Evolutionary conservation across 2,329 filamentous ascomycete species (phyloP).

Genomic region (Scedosporium minutisporum): DNA sequence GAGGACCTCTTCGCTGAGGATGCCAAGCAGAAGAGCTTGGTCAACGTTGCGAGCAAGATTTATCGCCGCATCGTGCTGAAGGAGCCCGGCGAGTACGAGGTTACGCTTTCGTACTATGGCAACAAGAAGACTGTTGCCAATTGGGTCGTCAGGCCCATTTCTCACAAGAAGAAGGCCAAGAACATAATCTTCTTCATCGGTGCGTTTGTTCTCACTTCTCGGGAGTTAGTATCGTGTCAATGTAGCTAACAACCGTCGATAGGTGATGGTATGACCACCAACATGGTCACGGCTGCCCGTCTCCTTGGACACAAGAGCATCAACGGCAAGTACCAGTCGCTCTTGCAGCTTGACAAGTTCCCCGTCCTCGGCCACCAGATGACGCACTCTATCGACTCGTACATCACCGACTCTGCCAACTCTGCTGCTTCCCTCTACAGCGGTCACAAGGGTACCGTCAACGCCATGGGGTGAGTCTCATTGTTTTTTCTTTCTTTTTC

Average conservation of each 20-base stretch:
- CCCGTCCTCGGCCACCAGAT: conserved; percentile 82
- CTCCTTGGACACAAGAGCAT: conserved; percentile 72
- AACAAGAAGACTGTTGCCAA: conserved; percentile 61
- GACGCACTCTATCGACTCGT: conserved; percentile 76
- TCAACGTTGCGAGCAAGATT: conserved; percentile 71
- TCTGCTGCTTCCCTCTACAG: conserved; percentile 73
- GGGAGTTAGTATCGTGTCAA: conserved; percentile 12
- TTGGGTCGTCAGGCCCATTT: conserved; percentile 67
- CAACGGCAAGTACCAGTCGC: conserved; percentile 74
- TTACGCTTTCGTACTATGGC: conserved; percentile 66
- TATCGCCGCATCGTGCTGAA: conserved; percentile 68
- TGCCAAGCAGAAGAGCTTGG: conserved; percentile 56
- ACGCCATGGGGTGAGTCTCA: conserved; percentile 55
- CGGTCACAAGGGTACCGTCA: conserved; percentile 76
- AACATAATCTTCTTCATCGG: conserved; percentile 82
- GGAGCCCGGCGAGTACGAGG: conserved; percentile 70
- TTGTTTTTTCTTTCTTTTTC: background rate
- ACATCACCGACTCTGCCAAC: conserved; percentile 82
- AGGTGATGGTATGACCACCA: conserved; percentile 57
- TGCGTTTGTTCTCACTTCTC: conserved; percentile 5
- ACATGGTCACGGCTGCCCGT: conserved; percentile 71
- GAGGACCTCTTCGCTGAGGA: conserved; percentile 76
- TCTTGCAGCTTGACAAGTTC: conserved; percentile 71
- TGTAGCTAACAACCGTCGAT: background rate
- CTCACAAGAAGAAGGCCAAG: conserved; percentile 64